A percentile compares a stretch with the other conserved stretches of the same genome.
These are phyloP conservation scores for Xylariaceae sp. DNA, from an alignment of 2,329 filamentous ascomycete genomes.

Conservation along the genomic window DNA sequence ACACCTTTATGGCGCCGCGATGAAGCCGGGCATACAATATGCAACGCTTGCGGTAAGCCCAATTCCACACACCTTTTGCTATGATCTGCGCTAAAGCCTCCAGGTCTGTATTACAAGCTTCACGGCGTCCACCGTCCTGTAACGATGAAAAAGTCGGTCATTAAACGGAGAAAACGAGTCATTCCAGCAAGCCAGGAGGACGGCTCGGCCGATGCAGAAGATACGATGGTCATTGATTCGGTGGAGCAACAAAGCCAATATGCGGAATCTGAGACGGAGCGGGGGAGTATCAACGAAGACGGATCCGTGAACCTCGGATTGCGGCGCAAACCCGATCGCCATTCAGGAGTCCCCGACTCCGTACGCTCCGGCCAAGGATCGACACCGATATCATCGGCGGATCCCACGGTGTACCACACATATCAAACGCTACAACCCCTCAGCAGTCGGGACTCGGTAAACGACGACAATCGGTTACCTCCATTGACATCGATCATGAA, in stretches of 20 bases:
- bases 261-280: conserved; percentile 42
- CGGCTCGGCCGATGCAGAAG: conserved; percentile 37
- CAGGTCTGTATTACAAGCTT: conserved; percentile 92
- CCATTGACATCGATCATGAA: conserved; percentile 48
- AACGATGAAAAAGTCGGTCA: conserved; percentile 98
- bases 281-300: conserved; percentile 58
- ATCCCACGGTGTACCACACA: conserved; percentile 51
- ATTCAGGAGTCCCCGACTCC: conserved; percentile 45
- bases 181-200: conserved; percentile 66
- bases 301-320: conserved; percentile 61
- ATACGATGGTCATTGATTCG: conserved; percentile 45
- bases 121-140: conserved; percentile 90
- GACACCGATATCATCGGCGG: conserved; percentile 42
- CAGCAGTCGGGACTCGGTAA: conserved; percentile 42
- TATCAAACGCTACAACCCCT: conserved; percentile 39
- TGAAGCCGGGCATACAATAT: conserved; percentile 92
- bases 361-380: conserved; percentile 42
- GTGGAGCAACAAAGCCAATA: conserved; percentile 41
- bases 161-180: conserved; percentile 91
- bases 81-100: conserved; percentile 24
- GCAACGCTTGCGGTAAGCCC: conserved; percentile 89
- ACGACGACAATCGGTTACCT: conserved; percentile 56
- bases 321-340: conserved; percentile 45
- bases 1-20: conserved; percentile 94
- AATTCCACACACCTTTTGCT: not conserved